These are phyloP conservation scores for Amoebophrya sp. DNA, from an alignment of 169 alveolate species.

Conservation along the genomic window DNA sequence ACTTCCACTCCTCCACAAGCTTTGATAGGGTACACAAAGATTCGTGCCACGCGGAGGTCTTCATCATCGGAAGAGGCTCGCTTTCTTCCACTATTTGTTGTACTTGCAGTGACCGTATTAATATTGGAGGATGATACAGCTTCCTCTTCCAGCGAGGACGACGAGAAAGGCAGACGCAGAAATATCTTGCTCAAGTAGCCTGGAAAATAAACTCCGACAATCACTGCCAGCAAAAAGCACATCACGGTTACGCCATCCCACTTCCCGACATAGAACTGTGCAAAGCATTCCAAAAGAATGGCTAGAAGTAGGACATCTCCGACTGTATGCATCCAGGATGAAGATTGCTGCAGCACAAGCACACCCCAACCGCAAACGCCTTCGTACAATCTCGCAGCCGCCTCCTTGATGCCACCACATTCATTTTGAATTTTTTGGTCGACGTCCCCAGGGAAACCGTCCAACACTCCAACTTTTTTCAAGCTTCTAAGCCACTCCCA, in stretches of 20 bases:
- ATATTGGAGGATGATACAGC: too few relatives aligned
- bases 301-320: too few relatives aligned
- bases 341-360: too few relatives aligned
- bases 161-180: neutral
- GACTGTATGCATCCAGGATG: too few relatives aligned
- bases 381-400: too few relatives aligned
- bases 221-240: neutral
- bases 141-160: neutral
- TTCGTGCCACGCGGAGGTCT: neutral
- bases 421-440: neutral
- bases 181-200: neutral
- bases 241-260: too few relatives aligned
- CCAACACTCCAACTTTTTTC: neutral
- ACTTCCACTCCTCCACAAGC: conserved; percentile 1
- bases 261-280: too few relatives aligned
- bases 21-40: conserved; percentile 12
- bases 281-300: too few relatives aligned
- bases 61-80: neutral
- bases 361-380: too few relatives aligned
- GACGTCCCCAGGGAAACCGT: neutral
- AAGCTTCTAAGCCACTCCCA: neutral
- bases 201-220: neutral
- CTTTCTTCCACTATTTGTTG: neutral
- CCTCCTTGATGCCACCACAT: neutral
- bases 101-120: neutral